phyloP scores from a whole-genome alignment of 2,329 filamentous ascomycete genomes.

The Aspergillus piperis region DNA sequence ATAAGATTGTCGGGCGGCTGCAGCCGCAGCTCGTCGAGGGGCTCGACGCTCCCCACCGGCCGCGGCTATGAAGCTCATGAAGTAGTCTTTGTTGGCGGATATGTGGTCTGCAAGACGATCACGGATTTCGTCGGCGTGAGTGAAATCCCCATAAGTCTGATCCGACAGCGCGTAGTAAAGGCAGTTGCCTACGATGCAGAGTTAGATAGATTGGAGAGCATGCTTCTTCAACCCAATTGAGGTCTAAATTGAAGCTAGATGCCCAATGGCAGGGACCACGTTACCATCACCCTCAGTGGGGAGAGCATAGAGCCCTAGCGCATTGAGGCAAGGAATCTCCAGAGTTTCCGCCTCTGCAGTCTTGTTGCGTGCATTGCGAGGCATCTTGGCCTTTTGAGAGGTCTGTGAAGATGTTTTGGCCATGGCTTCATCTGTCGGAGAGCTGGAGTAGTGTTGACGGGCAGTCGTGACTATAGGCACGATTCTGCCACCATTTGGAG shows the following conservation, averaged over 20 bases:
- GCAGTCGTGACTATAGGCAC: constrained; percentile 43
- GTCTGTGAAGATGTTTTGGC: constrained; percentile 16
- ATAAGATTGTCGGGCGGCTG: constrained; percentile 51
- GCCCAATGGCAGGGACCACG: constrained; percentile 26
- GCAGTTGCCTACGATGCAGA: constrained; percentile 60
- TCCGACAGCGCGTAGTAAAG: constrained; percentile 69
- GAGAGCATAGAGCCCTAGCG: constrained; percentile 60
- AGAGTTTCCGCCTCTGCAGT: constrained; percentile 28
- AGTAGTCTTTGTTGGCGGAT: constrained; percentile 60
- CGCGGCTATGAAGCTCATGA: constrained; percentile 63
- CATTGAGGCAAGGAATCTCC: constrained; percentile 51
- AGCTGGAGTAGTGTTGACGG: constrained; percentile 26
- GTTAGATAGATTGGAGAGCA: constrained; percentile 22
- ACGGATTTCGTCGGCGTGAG: constrained; percentile 61
- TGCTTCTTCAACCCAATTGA: background rate
- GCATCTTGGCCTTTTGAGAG: constrained; percentile 12
- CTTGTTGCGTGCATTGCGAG: constrained; percentile 19
- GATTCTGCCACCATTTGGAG: constrained; percentile 43
- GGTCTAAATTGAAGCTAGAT: constrained; percentile 6
- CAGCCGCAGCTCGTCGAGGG: constrained; percentile 53
- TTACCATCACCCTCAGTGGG: constrained; percentile 65
- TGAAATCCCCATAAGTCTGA: constrained; percentile 64
- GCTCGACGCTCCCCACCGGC: constrained; percentile 60
- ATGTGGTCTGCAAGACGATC: constrained; percentile 63
- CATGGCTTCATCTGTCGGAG: constrained; percentile 18